These are phyloP conservation scores for Inga oerstediana DNA, from an alignment of 306 rosid species.

Conservation along the genomic window DNA sequence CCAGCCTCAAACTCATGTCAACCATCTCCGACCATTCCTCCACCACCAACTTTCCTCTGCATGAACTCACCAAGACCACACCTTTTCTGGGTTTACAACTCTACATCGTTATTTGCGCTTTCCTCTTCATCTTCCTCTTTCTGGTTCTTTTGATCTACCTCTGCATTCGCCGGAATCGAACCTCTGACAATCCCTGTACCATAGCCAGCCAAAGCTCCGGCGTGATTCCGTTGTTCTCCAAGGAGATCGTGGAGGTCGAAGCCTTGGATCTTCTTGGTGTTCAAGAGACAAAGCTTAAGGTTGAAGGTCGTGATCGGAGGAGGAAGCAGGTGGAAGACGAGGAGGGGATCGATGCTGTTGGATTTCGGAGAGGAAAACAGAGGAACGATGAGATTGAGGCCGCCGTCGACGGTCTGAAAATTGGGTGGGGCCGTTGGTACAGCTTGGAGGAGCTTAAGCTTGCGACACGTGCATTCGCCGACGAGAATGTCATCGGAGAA, in stretches of 20 bases:
- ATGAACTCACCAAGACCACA: slow-evolving; percentile 37
- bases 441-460: slow-evolving; percentile 68
- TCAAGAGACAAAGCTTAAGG: slow-evolving; percentile 34
- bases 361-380: slow-evolving; percentile 7
- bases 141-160: slow-evolving; percentile 51
- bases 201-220: slow-evolving; percentile 81
- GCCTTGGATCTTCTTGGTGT: slow-evolving; percentile 36
- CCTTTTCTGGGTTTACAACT: slow-evolving; percentile 52
- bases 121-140: slow-evolving; percentile 39
- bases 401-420: slow-evolving; percentile 55
- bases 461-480: slow-evolving; percentile 74
- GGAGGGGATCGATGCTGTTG: slow-evolving; percentile 37
- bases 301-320: slow-evolving; percentile 35
- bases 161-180: slow-evolving; percentile 52
- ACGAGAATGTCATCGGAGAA: slow-evolving; percentile 87
- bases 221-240: slow-evolving; percentile 69
- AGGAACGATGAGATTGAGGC: slow-evolving; percentile 51
- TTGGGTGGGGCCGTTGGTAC: slow-evolving; percentile 98
- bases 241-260: slow-evolving; percentile 76
- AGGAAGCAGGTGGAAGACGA: slow-evolving; percentile 38
- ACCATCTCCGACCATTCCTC: slow-evolving; percentile 45
- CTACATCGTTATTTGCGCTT: slow-evolving; percentile 50
- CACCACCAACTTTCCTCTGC: slow-evolving; percentile 1
- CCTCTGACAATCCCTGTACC: slow-evolving; percentile 40
- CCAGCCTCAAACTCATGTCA: slow-evolving; percentile 55